Evolutionary conservation across 2,329 filamentous ascomycete genomes (phyloP), one percentile per base, ranked within the genome.

Genomic region (Aspergillus ruber): DNA sequence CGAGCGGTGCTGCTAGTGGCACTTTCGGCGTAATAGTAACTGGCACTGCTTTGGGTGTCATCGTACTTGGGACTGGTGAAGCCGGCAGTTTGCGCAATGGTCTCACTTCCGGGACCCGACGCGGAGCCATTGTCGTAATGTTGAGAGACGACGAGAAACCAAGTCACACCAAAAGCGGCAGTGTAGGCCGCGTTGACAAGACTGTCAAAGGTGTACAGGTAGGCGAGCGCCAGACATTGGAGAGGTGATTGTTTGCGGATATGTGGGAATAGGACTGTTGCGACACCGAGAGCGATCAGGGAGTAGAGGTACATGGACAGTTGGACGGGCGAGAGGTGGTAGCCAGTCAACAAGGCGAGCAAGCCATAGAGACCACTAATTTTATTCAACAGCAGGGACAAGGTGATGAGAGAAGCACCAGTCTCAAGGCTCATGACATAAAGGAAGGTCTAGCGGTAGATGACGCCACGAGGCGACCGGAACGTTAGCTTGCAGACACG

Each of bases 281-380:
- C 79, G 41, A 86, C 70, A 54, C 78, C 74, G 54, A 95, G 81
- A 23, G 86, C 79, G 53, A 81, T 59, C 51, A 93, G 78, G 21
- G 87, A 93, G 77, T 95, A 95, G 43, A 95, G 78, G 76, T 95
- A 96, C 78, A 94, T 93, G 49, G 86, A 87, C 48, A 95, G 79
- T 69, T 96, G 91, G 20, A 93, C 79, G 25, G 83, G 77, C 46
- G 88, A 90, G 53, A 95, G 82, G 57, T 85, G 77, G 69, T 88
- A 90, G 64, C 91, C 91, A 20, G 90, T 95, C 55, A 95, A 76
- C 57, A 95, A 80, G 50, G 90, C 90, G 57, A 96, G 84, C 39
- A 96, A 78, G 55, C 90, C 90, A 70, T 95, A 96, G 57, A 95
- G 77, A 49, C 90, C 90, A 43, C 88, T 91, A 56, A 90, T 81